Evolutionary conservation across 1,284 basidiomycete genomes (phyloP).

Genomic region (Xerocomus nothofagi): DNA sequence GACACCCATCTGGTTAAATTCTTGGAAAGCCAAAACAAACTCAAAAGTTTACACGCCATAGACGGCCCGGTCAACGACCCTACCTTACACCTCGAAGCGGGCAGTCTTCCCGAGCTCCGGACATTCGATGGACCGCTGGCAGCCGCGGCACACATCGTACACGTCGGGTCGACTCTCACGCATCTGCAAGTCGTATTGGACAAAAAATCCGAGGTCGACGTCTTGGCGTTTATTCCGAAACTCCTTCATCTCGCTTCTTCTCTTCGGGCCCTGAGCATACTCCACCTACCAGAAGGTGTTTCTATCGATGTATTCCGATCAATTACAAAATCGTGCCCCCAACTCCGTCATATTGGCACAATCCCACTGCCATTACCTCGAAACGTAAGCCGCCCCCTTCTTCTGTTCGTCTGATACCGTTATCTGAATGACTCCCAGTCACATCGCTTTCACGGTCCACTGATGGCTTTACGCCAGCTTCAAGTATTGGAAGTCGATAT

Average conservation of each 20-base stretch:
- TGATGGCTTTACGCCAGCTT: slow-evolving; percentile 32
- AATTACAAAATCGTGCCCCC: slow-evolving; percentile 34
- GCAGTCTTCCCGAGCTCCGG: slow-evolving; percentile 32
- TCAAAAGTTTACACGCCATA: slow-evolving; percentile 26
- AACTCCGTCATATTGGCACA: slow-evolving; percentile 35
- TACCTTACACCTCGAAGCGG: slow-evolving; percentile 27
- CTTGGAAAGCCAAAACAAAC: slow-evolving; percentile 36
- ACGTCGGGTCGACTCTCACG: slow-evolving; percentile 28
- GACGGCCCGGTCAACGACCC: slow-evolving; percentile 30
- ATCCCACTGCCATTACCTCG: slow-evolving; percentile 34
- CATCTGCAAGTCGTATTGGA: slow-evolving; percentile 31
- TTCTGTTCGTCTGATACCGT: slow-evolving; percentile 8
- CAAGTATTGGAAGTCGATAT: slow-evolving; percentile 32
- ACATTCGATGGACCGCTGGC: slow-evolving; percentile 30
- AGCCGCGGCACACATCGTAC: slow-evolving; percentile 30
- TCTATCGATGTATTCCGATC: slow-evolving; percentile 30
- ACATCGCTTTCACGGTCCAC: slow-evolving; percentile 25
- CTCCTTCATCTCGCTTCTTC: slow-evolving; percentile 26
- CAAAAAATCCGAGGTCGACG: slow-evolving; percentile 23
- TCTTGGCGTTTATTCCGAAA: slow-evolving; percentile 31
- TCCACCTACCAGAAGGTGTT: slow-evolving; percentile 33
- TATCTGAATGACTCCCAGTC: slow-evolving; percentile 29
- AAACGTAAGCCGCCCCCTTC: slow-evolving; percentile 26
- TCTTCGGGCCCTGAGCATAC: slow-evolving; percentile 34
- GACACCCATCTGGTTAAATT: slow-evolving; percentile 33